Base-by-base conservation (phyloP, 495 filamentous ascomycete genomes). In the Penicillium taxi region DNA sequence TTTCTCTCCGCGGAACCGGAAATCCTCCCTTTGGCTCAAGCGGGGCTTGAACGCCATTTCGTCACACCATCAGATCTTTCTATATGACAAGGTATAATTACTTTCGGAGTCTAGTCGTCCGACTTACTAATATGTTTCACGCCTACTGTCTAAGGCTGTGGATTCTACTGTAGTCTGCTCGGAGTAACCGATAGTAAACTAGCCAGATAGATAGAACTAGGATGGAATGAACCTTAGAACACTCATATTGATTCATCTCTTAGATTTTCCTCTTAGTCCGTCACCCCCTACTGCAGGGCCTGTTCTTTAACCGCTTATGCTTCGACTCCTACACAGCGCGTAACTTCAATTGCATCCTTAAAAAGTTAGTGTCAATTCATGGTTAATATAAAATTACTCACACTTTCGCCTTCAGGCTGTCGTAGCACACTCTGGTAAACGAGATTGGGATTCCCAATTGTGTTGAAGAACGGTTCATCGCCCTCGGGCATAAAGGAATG, bases 331-430 rank as follows among this genome's bases (percentile, higher is more conserved):
- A 76, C 54, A 53, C 83, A 87, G 39, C 65, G 67, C 2, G 81
- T 78, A 20, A 87, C 75, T 48, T 88, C 84, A 31, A 88, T 50
- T 1, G 73, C 83, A 61, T 86, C 84, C 79, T 86, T 35, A 5
- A 44, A 27, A 20, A 4, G n/a, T n/a, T n/a, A n/a, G 19, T 9
- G n/a, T 35, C 17, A 35, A 15, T 21, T 11, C 18, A 25, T 26
- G 21, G 13, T 35, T 22, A 6, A 14, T n/a, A 27, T 12, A 4
- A 23, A 33, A 30, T 2, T 25, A 59, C 59, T 52, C 44, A 66
- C 59, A 6, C 24, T 16, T 17, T 41, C 14, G 9, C 60, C 59
- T 41, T 63, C 84, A 35, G 83, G 84, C 39, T 82, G 61, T 5
- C 75, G 48, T 27, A 84, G 59, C 35, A 61, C 59, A 47, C 81